These are phyloP conservation scores for Henckelia pumila DNA, from an alignment of 257 asterid species.

Conservation along the genomic window DNA sequence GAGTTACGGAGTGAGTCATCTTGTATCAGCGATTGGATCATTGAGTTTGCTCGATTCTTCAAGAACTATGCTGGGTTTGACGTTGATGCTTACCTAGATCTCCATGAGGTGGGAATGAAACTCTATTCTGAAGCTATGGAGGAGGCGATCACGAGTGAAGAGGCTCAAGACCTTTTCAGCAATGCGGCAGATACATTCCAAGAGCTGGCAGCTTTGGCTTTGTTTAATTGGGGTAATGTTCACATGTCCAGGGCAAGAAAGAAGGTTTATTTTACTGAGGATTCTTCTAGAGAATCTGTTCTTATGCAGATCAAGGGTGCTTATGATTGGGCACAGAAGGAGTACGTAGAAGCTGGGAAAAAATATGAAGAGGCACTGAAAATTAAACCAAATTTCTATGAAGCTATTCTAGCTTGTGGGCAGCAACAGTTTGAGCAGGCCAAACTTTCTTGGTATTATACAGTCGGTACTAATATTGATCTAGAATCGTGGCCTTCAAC, in stretches of 20 bases:
- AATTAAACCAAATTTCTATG: slow-evolving; percentile 64
- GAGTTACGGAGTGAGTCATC: slow-evolving; percentile 37
- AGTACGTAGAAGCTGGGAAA: slow-evolving; percentile 59
- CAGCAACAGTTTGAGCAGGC: slow-evolving; percentile 85
- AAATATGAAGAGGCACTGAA: slow-evolving; percentile 67
- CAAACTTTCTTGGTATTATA: slow-evolving; percentile 76
- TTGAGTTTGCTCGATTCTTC: slow-evolving; percentile 70
- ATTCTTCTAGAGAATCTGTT: slow-evolving; percentile 49
- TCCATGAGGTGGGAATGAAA: slow-evolving; percentile 73
- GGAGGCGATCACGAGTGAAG: slow-evolving; percentile 74
- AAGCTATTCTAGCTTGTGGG: slow-evolving; percentile 69
- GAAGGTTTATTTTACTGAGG: slow-evolving; percentile 53
- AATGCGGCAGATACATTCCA: slow-evolving; percentile 70
- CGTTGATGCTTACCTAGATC: slow-evolving; percentile 65
- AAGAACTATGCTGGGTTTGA: slow-evolving; percentile 72
- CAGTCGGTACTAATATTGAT: slow-evolving; percentile 49
- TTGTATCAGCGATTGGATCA: slow-evolving; percentile 75
- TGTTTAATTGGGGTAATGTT: slow-evolving; percentile 88
- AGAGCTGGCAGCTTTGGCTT: slow-evolving; percentile 82
- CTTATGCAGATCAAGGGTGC: slow-evolving; percentile 44
- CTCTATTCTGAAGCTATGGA: slow-evolving; percentile 77
- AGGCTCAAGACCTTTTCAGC: slow-evolving; percentile 64
- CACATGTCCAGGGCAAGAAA: slow-evolving; percentile 79
- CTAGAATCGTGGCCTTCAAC: slow-evolving; percentile 60
- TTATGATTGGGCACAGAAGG: slow-evolving; percentile 70